A percentile compares a stretch with the other conserved stretches of the same genome.
phyloP scores from a whole-genome alignment of 306 rosid species.

The Phaseolus lunatus region DNA sequence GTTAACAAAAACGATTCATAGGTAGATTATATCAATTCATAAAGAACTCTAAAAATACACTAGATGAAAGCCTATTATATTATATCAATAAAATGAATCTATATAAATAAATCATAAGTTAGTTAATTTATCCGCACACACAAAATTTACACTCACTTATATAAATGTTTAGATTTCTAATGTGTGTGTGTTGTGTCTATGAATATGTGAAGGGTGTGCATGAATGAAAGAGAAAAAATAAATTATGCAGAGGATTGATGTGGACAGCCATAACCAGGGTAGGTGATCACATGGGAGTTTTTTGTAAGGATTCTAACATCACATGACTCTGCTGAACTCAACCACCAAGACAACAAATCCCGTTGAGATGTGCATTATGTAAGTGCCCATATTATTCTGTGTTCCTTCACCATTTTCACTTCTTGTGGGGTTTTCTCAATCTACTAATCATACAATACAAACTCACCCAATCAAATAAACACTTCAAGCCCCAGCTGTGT shows the following conservation, averaged over 20 bases:
- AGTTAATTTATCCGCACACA: too few species aligned
- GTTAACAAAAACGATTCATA: too few species aligned
- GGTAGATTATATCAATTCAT: too few species aligned
- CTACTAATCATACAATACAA: too few species aligned
- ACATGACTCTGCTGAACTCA: constrained; percentile 52
- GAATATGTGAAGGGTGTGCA: too few species aligned
- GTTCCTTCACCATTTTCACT: constrained; percentile 14
- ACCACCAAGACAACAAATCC: constrained; percentile 47
- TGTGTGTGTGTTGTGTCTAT: too few species aligned
- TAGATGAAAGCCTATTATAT: too few species aligned
- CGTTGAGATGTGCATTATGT: constrained; percentile 41
- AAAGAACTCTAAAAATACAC: too few species aligned
- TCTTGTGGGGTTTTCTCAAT: constrained; percentile 41
- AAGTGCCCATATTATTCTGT: constrained; percentile 46
- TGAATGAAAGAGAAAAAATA: constrained; percentile 26
- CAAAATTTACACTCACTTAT: too few species aligned
- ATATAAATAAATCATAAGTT: too few species aligned
- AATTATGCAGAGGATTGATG: constrained; percentile 42
- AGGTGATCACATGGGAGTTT: constrained; percentile 62
- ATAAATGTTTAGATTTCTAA: too few species aligned
- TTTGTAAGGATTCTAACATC: constrained; percentile 36
- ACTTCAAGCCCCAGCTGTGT: constrained; percentile 32
- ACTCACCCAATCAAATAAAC: constrained; percentile 40
- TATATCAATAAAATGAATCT: too few species aligned
- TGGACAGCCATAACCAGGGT: constrained; percentile 54